A percentile compares a stretch with the other conserved stretches of the same genome.
These are phyloP conservation scores for Hypericum perforatum DNA, from an alignment of 345 rosid genomes.

Conservation along the genomic window DNA sequence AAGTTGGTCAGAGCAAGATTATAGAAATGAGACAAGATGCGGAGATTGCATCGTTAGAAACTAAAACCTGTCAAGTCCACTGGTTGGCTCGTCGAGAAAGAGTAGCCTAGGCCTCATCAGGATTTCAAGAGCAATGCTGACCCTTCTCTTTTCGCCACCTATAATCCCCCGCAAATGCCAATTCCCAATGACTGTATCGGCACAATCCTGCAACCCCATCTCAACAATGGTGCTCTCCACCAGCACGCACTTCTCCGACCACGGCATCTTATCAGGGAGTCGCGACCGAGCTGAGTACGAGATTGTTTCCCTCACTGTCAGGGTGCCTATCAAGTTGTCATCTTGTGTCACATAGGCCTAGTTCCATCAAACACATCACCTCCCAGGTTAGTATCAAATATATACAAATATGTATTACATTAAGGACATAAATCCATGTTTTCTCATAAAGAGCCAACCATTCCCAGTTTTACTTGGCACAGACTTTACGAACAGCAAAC, in stretches of 20 bases:
- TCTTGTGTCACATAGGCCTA: conserved; percentile 98
- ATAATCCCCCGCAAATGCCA: conserved; percentile 95
- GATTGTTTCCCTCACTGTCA: conserved; percentile 89
- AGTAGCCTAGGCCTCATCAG: conserved; percentile 89
- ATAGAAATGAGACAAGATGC: not conserved
- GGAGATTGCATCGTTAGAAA: not conserved
- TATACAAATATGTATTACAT: no score
- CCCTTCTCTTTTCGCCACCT: conserved; percentile 88
- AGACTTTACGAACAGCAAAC: no score
- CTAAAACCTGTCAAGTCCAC: conserved; percentile 84
- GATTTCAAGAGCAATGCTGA: conserved; percentile 92
- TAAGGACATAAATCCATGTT: not conserved
- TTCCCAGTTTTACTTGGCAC: no score
- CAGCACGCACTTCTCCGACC: conserved; percentile 67
- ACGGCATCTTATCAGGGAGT: conserved; percentile 77
- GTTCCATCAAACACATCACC: not conserved
- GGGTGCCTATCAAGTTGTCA: conserved; percentile 83
- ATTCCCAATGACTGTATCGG: conserved; percentile 84
- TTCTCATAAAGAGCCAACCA: no score
- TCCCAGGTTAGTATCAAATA: not conserved
- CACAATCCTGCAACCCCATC: conserved; percentile 98
- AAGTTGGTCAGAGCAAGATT: no score
- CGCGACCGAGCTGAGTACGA: conserved; percentile 79
- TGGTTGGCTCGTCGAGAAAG: conserved; percentile 93
- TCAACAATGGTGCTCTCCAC: conserved; percentile 81